Evolutionary conservation across 2,329 filamentous ascomycete genomes (phyloP).

Genomic region (Ophiostoma australiae): DNA sequence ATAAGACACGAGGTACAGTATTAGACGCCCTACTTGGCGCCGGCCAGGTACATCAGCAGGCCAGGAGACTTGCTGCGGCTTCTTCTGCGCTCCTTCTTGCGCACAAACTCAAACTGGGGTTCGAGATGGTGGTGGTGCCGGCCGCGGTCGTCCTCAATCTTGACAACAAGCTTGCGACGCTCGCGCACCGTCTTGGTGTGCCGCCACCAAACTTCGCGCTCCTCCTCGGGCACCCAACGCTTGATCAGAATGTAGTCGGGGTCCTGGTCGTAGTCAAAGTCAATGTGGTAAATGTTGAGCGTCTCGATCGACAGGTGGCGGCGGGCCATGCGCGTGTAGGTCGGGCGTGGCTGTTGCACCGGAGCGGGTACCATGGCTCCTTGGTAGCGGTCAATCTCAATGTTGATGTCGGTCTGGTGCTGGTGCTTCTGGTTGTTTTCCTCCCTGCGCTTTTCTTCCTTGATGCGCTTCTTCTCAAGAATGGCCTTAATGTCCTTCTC

Average conservation of each 20-base stretch:
- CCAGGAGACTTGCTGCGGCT: slow-evolving; percentile 55
- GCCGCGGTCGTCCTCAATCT: slow-evolving; percentile 44
- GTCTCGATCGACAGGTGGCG: slow-evolving; percentile 60
- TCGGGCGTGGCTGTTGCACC: slow-evolving; percentile 34
- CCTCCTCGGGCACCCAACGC: slow-evolving; percentile 64
- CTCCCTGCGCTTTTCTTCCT: slow-evolving; percentile 27
- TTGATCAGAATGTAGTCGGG: slow-evolving; percentile 66
- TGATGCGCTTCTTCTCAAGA: slow-evolving; percentile 51
- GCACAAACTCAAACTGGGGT: slow-evolving; percentile 48
- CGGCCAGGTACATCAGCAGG: slow-evolving; percentile 54
- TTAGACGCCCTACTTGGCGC: slow-evolving; percentile 33
- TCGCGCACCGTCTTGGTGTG: slow-evolving; percentile 64
- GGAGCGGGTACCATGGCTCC: not conserved
- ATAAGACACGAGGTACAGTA: not conserved
- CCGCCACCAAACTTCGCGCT: slow-evolving; percentile 67
- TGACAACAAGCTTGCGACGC: slow-evolving; percentile 45
- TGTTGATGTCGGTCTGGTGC: slow-evolving; percentile 23
- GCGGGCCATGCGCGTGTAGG: slow-evolving; percentile 60
- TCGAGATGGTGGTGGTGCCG: slow-evolving; percentile 41
- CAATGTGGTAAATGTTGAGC: slow-evolving; percentile 49
- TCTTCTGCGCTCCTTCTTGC: slow-evolving; percentile 53
- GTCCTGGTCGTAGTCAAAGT: slow-evolving; percentile 59
- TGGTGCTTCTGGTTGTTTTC: not conserved
- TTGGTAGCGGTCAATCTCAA: slow-evolving; percentile 21
- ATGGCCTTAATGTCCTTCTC: slow-evolving; percentile 57